Base-by-base conservation (phyloP, 495 filamentous ascomycete species). In the Tuber brumale region DNA sequence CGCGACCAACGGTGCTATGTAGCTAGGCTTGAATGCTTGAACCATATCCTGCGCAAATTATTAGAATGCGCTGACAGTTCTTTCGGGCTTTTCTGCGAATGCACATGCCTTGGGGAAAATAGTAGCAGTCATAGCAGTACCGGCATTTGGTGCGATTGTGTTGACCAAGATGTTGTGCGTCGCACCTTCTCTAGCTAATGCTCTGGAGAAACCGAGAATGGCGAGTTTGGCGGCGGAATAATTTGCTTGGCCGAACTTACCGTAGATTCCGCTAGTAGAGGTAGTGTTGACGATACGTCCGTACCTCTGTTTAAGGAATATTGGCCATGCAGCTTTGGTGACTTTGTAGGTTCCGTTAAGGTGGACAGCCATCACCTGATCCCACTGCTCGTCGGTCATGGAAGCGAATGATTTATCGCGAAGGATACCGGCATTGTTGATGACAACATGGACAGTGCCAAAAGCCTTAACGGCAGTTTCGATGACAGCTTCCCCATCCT, bases 91-190 rank as follows among this genome's bases (percentile, higher is more conserved):
- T 7, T 69, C 21, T 35, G 48, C 23, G 39, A 27, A 73, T 35
- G 35, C 9, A 51, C 83, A 51, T 70, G 72, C 76, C 70, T 97
- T 94, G 51, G 95, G 96, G 86, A 99, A 91, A 86, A 99, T 93
- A 74, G 92, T 94, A 75, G 91, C 88, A 76, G 95, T 99, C 93
- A 99, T 97, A 82, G 92, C 91, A 51, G 95, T 99, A 79, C 95
- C 95, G 57, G 95, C 95, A 82, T 99, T 99, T 61, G 95, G 95
- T 44, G 95, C 95, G 79, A 99, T 97, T 70, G 96, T 97, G 88
- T 99, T 99, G 82, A 97, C 94, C 84, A 89, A 93, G 85, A 99
- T 98, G 87, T 98, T 97, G 88, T 99, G 94, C 87, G 98, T 99
- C 72, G 88, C 89, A 79, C 95, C 95, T 87, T 99, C 95, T 70